Evolutionary conservation across 345 rosid genomes (phyloP).

Genomic region (Stellera chamaejasme): DNA sequence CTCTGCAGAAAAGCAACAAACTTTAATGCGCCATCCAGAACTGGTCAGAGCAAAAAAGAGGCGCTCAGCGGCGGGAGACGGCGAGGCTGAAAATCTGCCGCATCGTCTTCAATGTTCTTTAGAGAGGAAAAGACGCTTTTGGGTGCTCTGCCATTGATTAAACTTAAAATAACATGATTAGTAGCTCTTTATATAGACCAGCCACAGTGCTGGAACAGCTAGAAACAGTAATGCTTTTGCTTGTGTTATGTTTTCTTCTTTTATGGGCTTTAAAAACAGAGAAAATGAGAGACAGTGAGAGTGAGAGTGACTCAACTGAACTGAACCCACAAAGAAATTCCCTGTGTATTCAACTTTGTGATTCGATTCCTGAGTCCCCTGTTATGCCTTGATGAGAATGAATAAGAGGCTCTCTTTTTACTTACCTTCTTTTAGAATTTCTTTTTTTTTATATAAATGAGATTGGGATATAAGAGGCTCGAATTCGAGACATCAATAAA

Average conservation of each 20-base stretch:
- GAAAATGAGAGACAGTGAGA: constrained; percentile 8
- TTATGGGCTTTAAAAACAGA: too few relatives aligned
- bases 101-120: constrained; percentile 13
- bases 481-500: too few relatives aligned
- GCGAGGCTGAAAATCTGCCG: constrained; percentile 17
- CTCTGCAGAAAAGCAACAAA: constrained; percentile 4
- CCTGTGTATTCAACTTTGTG: constrained; percentile 23
- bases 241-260: too few relatives aligned
- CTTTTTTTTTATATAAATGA: too few relatives aligned
- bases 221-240: too few relatives aligned
- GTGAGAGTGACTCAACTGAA: constrained; percentile 21
- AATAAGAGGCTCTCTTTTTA: too few relatives aligned
- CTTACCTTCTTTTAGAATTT: too few relatives aligned
- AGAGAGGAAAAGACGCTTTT: constrained; percentile 19
- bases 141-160: constrained; percentile 1
- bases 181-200: too few relatives aligned
- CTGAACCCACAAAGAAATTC: constrained; percentile 11
- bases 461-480: too few relatives aligned
- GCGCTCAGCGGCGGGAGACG: constrained; percentile 17
- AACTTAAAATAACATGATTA: neutral
- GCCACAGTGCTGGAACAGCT: too few relatives aligned
- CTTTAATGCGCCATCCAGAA: constrained; percentile 28
- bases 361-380: constrained; percentile 28
- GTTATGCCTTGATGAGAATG: constrained; percentile 14
- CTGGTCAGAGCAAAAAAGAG: neutral